Percentiles rank a stretch among this genome's conserved stretches.
phyloP scores from a whole-genome alignment of 495 filamentous ascomycete species.

The Chaetomium cochliodes region DNA sequence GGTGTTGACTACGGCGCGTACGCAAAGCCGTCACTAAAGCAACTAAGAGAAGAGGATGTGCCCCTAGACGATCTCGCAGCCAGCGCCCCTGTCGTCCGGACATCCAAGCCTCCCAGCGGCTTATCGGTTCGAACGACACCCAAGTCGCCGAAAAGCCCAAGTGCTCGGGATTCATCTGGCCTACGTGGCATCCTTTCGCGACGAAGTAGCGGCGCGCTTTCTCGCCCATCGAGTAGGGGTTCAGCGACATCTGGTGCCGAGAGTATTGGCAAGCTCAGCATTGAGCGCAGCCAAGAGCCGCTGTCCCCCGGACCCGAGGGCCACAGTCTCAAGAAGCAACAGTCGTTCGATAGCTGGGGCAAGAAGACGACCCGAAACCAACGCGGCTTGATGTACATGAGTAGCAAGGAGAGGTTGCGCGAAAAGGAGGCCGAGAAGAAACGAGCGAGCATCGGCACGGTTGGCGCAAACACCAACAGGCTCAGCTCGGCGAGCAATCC shows the following conservation, averaged over 20 bases:
- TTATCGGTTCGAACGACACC: constrained; percentile 65
- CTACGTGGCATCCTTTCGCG: constrained; percentile 47
- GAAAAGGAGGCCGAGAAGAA: constrained; percentile 55
- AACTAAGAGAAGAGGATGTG: constrained; percentile 62
- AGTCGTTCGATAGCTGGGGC: constrained; percentile 54
- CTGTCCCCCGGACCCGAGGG: constrained; percentile 40
- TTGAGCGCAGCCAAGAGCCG: constrained; percentile 51
- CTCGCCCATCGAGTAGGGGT: constrained; percentile 53
- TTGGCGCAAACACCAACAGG: constrained; percentile 39
- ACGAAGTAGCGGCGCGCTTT: constrained; percentile 42
- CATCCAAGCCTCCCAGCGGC: constrained; percentile 76
- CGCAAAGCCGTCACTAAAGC: constrained; percentile 42
- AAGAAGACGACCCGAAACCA: constrained; percentile 51
- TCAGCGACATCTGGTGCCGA: constrained; percentile 52
- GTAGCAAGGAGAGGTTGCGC: constrained; percentile 56
- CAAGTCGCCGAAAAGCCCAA: constrained; percentile 48
- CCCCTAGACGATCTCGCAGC: constrained; percentile 63
- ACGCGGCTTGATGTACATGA: constrained; percentile 59
- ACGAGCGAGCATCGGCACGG: constrained; percentile 42
- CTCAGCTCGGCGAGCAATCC: constrained; percentile 21
- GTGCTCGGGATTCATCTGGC: constrained; percentile 44
- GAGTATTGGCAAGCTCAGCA: constrained; percentile 59
- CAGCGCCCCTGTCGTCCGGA: constrained; percentile 77
- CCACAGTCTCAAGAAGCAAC: constrained; percentile 40
- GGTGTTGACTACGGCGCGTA: constrained; percentile 70